Evolutionary conservation across 2,329 filamentous ascomycete genomes (phyloP).

Genomic region (Coniochaeta ligniaria): DNA sequence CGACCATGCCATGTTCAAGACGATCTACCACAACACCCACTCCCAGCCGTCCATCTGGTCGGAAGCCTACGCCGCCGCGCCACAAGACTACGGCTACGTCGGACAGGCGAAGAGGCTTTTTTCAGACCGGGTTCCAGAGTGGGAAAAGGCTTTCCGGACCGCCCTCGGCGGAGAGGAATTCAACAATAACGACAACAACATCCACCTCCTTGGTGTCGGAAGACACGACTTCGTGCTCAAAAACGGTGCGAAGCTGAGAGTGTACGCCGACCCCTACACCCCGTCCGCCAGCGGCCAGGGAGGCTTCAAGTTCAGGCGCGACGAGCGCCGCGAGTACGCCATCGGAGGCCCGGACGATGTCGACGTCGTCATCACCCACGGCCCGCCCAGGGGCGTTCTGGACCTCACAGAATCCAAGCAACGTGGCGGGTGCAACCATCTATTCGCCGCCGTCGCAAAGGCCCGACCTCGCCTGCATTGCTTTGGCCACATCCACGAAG

Average conservation of each 20-base stretch:
- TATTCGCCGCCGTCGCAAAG: conserved; percentile 36
- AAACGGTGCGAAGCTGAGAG: conserved; percentile 39
- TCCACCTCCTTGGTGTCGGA: conserved; percentile 44
- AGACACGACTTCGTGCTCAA: conserved; percentile 35
- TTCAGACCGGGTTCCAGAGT: too few relatives aligned
- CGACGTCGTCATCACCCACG: conserved; percentile 48
- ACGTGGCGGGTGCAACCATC: conserved; percentile 31
- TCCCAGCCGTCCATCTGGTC: too few relatives aligned
- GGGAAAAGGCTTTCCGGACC: too few relatives aligned
- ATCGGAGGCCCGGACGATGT: conserved; percentile 27
- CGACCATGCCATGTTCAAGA: conserved; percentile 23
- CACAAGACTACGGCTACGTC: conserved; percentile 30
- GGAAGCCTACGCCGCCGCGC: too few relatives aligned
- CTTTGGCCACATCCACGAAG: conserved; percentile 54
- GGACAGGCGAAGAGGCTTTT: conserved; percentile 32
- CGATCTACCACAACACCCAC: too few relatives aligned
- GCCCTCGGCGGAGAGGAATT: too few relatives aligned
- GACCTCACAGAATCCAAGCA: conserved; percentile 29
- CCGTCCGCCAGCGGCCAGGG: conserved; percentile 35
- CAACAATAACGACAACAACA: too few relatives aligned
- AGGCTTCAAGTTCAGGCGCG: conserved; percentile 40
- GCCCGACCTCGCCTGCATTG: conserved; percentile 42
- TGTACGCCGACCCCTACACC: conserved; percentile 49
- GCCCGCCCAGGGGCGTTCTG: conserved; percentile 43
- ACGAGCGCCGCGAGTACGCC: conserved; percentile 27